A percentile compares a stretch with the other conserved stretches of the same genome.
Evolutionary conservation across 768 basidiomycete species (phyloP).

Genomic region (Tulasnella sp.): DNA sequence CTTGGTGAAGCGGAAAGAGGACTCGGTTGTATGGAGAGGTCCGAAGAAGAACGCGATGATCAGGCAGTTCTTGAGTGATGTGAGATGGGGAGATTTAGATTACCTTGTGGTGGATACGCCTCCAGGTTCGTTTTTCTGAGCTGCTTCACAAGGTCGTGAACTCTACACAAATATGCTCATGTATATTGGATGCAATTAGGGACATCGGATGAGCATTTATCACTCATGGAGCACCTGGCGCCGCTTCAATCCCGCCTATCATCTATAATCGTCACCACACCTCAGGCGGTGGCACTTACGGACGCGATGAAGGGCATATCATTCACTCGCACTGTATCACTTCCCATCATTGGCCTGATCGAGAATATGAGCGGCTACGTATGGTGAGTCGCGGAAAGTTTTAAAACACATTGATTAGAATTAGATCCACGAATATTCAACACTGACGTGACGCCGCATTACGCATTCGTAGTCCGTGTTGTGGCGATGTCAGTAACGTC

Average conservation of each 20-base stretch:
- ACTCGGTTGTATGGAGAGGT: conserved; percentile 95
- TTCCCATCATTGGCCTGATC: conserved; percentile 84
- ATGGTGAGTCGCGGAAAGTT: conserved; percentile 32
- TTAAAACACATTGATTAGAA: not conserved
- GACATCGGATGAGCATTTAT: conserved; percentile 97
- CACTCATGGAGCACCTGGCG: conserved; percentile 85
- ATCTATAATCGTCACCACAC: conserved; percentile 90
- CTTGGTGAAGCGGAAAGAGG: conserved; percentile 76
- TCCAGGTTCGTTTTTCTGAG: conserved; percentile 53
- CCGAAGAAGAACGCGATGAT: conserved; percentile 99
- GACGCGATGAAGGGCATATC: conserved; percentile 95
- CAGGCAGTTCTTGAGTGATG: conserved; percentile 85
- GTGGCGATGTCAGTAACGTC: conserved; percentile 87
- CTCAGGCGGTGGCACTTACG: conserved; percentile 90
- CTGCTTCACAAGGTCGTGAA: not conserved
- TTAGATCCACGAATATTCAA: too few species aligned
- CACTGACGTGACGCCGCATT: too few species aligned
- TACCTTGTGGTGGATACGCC: conserved; percentile 93
- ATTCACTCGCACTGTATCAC: conserved; percentile 77
- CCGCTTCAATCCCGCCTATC: conserved; percentile 69
- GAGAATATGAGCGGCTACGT: conserved; percentile 99
- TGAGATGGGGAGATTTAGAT: conserved; percentile 90
- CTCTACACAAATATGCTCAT: conserved; percentile 19
- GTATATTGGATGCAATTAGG: conserved; percentile 39
- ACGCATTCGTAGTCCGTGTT: conserved; percentile 51